These are phyloP conservation scores for Rhizopogon sp. DNA, from an alignment of 768 basidiomycete genomes.

Conservation along the genomic window DNA sequence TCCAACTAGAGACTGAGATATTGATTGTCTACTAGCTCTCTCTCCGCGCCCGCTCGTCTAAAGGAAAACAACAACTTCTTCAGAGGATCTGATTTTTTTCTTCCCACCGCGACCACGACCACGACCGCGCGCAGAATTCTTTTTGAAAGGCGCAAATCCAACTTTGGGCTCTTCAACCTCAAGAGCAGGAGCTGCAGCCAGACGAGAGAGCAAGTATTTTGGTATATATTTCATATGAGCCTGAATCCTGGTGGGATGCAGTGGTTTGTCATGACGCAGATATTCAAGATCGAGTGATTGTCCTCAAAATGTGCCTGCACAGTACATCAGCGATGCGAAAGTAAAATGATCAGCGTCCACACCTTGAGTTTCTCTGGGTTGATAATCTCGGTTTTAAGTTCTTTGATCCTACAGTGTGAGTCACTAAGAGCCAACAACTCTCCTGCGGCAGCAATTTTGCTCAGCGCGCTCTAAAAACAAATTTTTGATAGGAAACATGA, in stretches of 20 bases:
- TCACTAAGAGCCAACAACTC: too few species aligned
- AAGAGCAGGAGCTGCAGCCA: slow-evolving; percentile 43
- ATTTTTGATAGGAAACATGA: too few species aligned
- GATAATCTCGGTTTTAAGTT: slow-evolving; percentile 87
- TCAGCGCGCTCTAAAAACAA: too few species aligned
- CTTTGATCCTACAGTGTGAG: slow-evolving; percentile 85
- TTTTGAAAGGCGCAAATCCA: slow-evolving; percentile 74
- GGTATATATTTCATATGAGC: slow-evolving; percentile 96
- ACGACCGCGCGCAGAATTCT: slow-evolving; percentile 40
- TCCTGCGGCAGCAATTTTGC: too few species aligned
- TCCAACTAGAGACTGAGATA: too few species aligned
- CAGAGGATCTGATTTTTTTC: slow-evolving; percentile 80
- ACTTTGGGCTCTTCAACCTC: slow-evolving; percentile 34
- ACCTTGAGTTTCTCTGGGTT: slow-evolving; percentile 98
- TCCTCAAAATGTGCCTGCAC: slow-evolving; percentile 94
- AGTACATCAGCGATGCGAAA: neutral
- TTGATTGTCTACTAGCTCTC: too few species aligned
- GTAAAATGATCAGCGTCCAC: slow-evolving; percentile 10
- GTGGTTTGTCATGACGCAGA: slow-evolving; percentile 89
- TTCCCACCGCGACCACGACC: slow-evolving; percentile 61
- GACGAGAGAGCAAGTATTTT: slow-evolving; percentile 83
- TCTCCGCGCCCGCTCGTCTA: too few species aligned
- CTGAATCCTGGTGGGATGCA: slow-evolving; percentile 87
- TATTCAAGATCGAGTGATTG: slow-evolving; percentile 88
- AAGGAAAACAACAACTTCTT: too few species aligned